Percentiles rank a stretch among this genome's conserved stretches.
These are phyloP conservation scores for Sporothrix sp. DNA, from an alignment of 2,329 filamentous ascomycete genomes.

Conservation along the genomic window DNA sequence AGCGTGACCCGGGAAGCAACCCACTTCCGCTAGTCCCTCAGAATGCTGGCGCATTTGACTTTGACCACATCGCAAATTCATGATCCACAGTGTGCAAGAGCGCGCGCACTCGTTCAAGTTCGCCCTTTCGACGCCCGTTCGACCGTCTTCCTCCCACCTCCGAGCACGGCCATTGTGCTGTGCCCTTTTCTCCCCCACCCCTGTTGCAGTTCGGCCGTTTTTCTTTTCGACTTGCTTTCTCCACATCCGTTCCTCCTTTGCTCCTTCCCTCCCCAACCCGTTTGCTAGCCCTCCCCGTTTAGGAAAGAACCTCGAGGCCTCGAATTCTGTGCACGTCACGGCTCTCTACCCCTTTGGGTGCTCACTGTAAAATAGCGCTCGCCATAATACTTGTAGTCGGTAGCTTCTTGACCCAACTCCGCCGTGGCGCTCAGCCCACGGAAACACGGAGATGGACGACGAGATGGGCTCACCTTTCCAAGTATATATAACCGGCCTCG, in stretches of 20 bases:
- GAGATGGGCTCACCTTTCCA: not conserved
- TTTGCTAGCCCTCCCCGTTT: not conserved
- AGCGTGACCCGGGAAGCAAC: constrained; percentile 3
- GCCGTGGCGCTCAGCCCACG: not conserved
- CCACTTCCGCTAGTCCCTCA: not conserved
- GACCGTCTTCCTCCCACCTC: not conserved
- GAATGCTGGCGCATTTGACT: too few species aligned
- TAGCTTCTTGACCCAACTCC: constrained; percentile 2
- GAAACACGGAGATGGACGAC: constrained; percentile 2
- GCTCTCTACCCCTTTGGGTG: not conserved
- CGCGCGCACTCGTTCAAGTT: not conserved
- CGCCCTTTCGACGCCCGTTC: constrained; percentile 3
- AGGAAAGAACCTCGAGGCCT: not conserved
- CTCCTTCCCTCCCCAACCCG: constrained; percentile 6
- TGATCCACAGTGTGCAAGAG: constrained; percentile 5
- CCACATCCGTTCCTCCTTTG: constrained; percentile 9
- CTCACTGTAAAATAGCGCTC: not conserved
- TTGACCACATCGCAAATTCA: constrained; percentile 5
- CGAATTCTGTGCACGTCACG: not conserved
- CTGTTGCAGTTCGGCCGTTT: not conserved
- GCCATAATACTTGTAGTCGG: not conserved
- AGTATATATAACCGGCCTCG: constrained; percentile 12
- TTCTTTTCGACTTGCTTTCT: not conserved
- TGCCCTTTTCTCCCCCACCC: not conserved
- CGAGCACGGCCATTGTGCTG: not conserved